Evolutionary conservation across 352 stramenopile species (phyloP), one percentile per base, ranked within the genome.

Genomic region (Pythium sp.): DNA sequence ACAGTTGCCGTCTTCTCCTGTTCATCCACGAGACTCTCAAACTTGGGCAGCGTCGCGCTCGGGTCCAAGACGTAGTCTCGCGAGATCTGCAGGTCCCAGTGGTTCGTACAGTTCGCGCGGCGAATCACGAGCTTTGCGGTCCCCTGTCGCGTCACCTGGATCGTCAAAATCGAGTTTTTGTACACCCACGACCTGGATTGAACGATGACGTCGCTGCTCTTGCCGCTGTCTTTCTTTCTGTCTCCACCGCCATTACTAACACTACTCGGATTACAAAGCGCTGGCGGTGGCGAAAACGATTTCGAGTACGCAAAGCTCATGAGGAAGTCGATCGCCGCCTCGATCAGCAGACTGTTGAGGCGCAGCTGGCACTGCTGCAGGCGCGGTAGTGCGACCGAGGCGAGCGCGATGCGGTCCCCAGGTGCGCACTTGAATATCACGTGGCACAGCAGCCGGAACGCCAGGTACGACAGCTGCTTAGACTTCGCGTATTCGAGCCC

Each of bases 271-370:
- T 47, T 78, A 53, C 62, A 68, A 1, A 84, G 56, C 1, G 83
- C 74, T 34, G 85, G 74, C 11, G 85, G 74, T 12, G 67, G 58
- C 9, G 84, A 24, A 34, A 75, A 67, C 15, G 85, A 89, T 24
- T 77, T 75, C 5, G 82, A 87, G 38, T 89, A 78, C 24, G 84
- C 83, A 69, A 87, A 89, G 61, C 75, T 90, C 81, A 92, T 87
- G 24, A 95, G 69, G 53, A 92, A 93, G 57, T 95, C 88, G 9
- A 95, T 77, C 15, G 84, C 84, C 7, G 81, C 74, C 62, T 95
- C 84, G 7, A 81, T 68, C 26, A 95, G 62, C 58, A 86, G 60
- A 41, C 67, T 81, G 53, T 87, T 84, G 1, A 73, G 70, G 0
- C 71, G 71, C 62, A 68, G 53, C 11, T 73, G 62, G 32, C 67